Conservation (phyloP, 164 flowering plant species). For the Amborella trichopoda region DNA sequence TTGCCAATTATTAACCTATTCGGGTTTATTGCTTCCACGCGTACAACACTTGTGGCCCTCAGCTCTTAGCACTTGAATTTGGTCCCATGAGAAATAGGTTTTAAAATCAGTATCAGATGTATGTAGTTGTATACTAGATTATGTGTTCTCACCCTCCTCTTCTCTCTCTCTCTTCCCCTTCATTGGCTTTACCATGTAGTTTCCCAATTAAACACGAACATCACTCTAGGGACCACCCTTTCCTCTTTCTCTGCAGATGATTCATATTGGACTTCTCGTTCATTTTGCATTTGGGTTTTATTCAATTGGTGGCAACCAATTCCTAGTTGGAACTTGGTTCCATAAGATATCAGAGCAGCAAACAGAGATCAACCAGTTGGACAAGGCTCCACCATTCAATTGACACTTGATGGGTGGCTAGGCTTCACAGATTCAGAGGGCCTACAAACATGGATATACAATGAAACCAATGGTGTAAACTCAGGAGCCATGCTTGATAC, state of each 20-base stretch:
- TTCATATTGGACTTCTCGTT: slow-evolving; percentile 4
- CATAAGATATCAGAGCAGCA: not conserved
- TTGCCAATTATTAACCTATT: too few species aligned
- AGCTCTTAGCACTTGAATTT: too few species aligned
- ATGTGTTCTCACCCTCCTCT: too few species aligned
- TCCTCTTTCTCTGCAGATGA: slow-evolving; percentile 6
- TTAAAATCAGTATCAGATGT: too few species aligned
- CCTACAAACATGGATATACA: slow-evolving; percentile 9
- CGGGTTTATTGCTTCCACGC: too few species aligned
- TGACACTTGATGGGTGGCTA: not conserved
- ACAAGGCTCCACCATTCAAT: slow-evolving; percentile 2
- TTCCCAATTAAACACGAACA: slow-evolving; percentile 12
- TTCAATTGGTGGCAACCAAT: not conserved
- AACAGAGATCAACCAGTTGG: not conserved
- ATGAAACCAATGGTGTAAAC: slow-evolving; percentile 2
- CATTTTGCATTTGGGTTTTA: slow-evolving; percentile 1
- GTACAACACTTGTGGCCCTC: too few species aligned
- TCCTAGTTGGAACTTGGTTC: slow-evolving; percentile 1
- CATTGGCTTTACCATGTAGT: too few species aligned
- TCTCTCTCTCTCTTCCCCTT: too few species aligned
- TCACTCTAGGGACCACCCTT: slow-evolving; percentile 19
- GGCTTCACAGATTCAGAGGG: not conserved
- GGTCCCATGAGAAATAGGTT: too few species aligned
- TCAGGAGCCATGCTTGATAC: slow-evolving; percentile 32
- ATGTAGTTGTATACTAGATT: too few species aligned